phyloP scores from a whole-genome alignment of 108 stramenopile species.

The Cyclotella cryptica region DNA sequence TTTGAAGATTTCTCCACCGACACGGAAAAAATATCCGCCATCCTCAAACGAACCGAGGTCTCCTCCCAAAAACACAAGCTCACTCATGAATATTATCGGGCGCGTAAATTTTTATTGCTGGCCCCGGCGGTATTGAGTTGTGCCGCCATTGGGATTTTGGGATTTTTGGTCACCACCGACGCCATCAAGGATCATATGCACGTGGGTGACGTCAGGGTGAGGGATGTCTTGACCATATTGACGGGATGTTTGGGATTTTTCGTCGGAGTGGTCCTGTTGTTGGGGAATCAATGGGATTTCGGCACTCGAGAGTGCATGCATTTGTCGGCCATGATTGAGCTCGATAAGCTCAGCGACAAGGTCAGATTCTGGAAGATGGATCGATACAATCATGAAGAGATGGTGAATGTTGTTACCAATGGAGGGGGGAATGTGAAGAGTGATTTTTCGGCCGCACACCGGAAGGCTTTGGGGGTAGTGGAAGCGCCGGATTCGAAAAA shows the following conservation, averaged over 20 bases:
- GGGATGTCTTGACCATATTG: constrained; percentile 35
- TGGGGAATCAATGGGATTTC: constrained; percentile 50
- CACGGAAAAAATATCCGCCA: constrained; percentile 48
- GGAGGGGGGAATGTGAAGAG: background rate
- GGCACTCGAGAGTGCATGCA: constrained; percentile 39
- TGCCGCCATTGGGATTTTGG: constrained; percentile 31
- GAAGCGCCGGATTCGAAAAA: constrained; percentile 31
- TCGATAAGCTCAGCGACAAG: constrained; percentile 29
- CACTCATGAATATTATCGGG: constrained; percentile 38
- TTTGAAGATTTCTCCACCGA: constrained; percentile 51
- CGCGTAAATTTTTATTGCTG: constrained; percentile 31
- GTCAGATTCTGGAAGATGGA: constrained; percentile 43
- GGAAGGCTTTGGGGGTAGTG: constrained; percentile 40
- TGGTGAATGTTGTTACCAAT: background rate
- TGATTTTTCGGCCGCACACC: background rate
- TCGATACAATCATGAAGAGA: constrained; percentile 11
- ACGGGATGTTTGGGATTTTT: constrained; percentile 31
- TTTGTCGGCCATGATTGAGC: constrained; percentile 38
- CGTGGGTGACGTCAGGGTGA: constrained; percentile 24
- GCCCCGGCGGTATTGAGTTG: constrained; percentile 9
- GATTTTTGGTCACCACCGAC: constrained; percentile 43
- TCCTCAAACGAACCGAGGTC: constrained; percentile 36
- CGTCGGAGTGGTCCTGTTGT: constrained; percentile 23
- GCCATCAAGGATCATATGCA: constrained; percentile 46
- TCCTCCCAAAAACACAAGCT: constrained; percentile 44